Conservation (phyloP, 2,329 filamentous ascomycete species). For the Plenodomus lindquistii region DNA sequence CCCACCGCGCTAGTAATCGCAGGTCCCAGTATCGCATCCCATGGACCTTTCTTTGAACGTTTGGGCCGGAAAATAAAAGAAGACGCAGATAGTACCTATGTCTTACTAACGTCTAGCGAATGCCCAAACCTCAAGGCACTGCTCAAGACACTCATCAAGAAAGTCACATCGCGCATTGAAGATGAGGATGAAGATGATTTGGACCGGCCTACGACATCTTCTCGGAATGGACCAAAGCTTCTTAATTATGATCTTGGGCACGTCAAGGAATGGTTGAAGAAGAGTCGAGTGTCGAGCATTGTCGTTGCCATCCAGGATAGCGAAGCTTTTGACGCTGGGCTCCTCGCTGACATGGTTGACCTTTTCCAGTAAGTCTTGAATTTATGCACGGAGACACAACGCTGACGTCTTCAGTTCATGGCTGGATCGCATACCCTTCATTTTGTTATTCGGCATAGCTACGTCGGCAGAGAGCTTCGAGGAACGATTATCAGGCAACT, state of each 20-base stretch:
- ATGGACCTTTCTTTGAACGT: constrained; percentile 74
- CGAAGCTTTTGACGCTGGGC: constrained; percentile 73
- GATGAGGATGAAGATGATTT: constrained; percentile 57
- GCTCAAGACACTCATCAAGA: constrained; percentile 73
- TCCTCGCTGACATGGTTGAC: constrained; percentile 73
- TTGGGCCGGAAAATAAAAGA: constrained; percentile 54
- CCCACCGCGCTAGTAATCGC: constrained; percentile 75
- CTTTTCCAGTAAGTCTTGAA: constrained; percentile 63
- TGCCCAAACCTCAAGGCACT: constrained; percentile 73
- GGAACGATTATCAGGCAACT: constrained; percentile 70
- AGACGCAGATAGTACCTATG: constrained; percentile 59
- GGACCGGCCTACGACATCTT: constrained; percentile 14
- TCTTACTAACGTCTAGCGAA: constrained; percentile 70
- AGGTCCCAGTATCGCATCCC: constrained; percentile 77
- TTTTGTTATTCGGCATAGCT: constrained; percentile 76
- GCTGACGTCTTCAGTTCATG: constrained; percentile 58
- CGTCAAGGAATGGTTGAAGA: constrained; percentile 63
- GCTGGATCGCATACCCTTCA: constrained; percentile 76
- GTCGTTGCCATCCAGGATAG: constrained; percentile 79
- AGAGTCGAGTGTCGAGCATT: constrained; percentile 61
- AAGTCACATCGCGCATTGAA: constrained; percentile 60
- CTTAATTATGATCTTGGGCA: constrained; percentile 80
- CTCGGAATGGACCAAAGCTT: constrained; percentile 63
- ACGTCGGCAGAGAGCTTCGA: constrained; percentile 82
- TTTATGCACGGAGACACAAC: neutral